A percentile compares a stretch with the other conserved stretches of the same genome.
Conservation (phyloP, 805 yeast genomes). For the Nakazawaea holstii region DNA sequence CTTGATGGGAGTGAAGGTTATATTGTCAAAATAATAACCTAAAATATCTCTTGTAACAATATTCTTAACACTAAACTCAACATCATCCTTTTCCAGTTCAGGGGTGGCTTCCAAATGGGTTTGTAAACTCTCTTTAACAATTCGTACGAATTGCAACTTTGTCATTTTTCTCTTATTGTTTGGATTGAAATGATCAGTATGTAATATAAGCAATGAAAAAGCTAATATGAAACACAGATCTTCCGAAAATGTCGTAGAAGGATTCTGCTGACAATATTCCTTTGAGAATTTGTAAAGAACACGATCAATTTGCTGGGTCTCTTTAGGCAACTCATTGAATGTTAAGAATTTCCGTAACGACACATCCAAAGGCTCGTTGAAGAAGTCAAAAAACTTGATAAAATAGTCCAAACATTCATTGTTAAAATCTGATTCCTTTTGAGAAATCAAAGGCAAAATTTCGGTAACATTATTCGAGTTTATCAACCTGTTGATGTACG, state of each 20-base stretch:
- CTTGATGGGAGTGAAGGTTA: constrained; percentile 53
- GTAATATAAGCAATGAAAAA: constrained; percentile 64
- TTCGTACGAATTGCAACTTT: constrained; percentile 53
- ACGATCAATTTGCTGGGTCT: constrained; percentile 73
- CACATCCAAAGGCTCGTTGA: constrained; percentile 56
- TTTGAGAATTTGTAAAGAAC: constrained; percentile 52
- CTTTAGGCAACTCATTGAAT: constrained; percentile 58
- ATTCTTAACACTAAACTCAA: constrained; percentile 18
- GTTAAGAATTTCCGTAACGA: constrained; percentile 56
- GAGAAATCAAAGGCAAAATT: constrained; percentile 24
- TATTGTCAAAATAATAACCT: constrained; percentile 63
- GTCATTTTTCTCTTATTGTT: constrained; percentile 66
- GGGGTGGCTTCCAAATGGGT: constrained; percentile 16
- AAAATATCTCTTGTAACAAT: constrained; percentile 34
- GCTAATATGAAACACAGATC: constrained; percentile 60
- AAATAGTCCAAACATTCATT: constrained; percentile 22
- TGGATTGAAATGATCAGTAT: constrained; percentile 68
- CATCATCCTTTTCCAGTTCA: constrained; percentile 24
- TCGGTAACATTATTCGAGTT: constrained; percentile 19
- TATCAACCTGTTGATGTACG: constrained; percentile 27
- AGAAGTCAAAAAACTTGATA: constrained; percentile 40
- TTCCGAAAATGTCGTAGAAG: constrained; percentile 26
- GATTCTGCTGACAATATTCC: constrained; percentile 42
- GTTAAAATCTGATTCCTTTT: constrained; percentile 23
- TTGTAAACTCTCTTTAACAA: constrained; percentile 23